Percentiles rank a stretch among this genome's conserved stretches.
phyloP scores from a whole-genome alignment of 768 basidiomycete genomes.

The Strobilomyces dryophilus region DNA sequence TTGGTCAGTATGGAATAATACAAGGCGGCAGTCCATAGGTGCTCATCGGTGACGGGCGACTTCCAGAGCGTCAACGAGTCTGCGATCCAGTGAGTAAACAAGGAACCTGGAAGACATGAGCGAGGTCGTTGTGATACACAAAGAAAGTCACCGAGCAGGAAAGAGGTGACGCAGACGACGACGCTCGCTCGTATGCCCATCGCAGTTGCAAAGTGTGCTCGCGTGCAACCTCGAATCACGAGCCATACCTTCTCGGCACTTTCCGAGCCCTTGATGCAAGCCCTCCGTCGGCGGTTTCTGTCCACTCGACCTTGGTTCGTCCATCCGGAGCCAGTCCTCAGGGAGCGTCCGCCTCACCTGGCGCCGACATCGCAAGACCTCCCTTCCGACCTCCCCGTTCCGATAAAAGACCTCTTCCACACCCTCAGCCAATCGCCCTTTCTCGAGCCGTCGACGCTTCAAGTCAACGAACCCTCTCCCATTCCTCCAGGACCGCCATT shows the following conservation, averaged over 20 bases:
- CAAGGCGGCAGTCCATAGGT: constrained; percentile 76
- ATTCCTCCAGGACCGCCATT: constrained; percentile 57
- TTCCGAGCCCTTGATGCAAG: constrained; percentile 16
- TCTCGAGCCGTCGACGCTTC: constrained; percentile 56
- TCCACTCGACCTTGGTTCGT: constrained; percentile 62
- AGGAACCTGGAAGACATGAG: constrained; percentile 46
- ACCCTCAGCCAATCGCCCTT: constrained; percentile 60
- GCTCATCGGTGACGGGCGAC: constrained; percentile 78
- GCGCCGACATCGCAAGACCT: constrained; percentile 24
- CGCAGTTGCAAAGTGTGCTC: constrained; percentile 11
- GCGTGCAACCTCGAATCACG: constrained; percentile 21
- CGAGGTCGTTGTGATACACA: not conserved
- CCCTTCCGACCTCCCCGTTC: constrained; percentile 50
- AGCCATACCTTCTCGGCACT: constrained; percentile 10
- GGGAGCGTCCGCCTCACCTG: constrained; percentile 26
- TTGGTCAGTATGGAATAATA: constrained; percentile 80
- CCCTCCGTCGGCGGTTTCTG: constrained; percentile 16
- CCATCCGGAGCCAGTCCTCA: constrained; percentile 36
- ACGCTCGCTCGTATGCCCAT: constrained; percentile 74
- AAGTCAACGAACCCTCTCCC: constrained; percentile 48
- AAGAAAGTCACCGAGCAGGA: constrained; percentile 58
- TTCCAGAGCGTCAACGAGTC: constrained; percentile 90
- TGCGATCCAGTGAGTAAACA: constrained; percentile 92
- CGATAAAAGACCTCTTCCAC: constrained; percentile 52
- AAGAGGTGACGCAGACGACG: constrained; percentile 74